A percentile compares a stretch with the other conserved stretches of the same genome.
Conservation (phyloP, 345 rosid genomes). For the Rubroshorea leprosula region DNA sequence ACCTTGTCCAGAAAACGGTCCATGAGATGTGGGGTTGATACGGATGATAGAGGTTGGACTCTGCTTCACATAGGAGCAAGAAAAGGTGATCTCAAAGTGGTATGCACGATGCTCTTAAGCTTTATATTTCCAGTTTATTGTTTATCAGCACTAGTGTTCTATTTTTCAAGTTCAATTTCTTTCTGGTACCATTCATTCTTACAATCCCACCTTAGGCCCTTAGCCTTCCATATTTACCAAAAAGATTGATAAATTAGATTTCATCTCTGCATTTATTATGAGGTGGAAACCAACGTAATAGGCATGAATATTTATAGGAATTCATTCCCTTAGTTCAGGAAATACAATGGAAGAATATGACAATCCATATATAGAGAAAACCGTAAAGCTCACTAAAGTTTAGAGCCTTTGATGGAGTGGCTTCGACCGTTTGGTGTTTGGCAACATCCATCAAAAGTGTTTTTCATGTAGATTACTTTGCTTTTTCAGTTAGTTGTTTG, state of each 20-base stretch:
- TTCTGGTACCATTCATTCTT: too few species aligned
- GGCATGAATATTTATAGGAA: too few species aligned
- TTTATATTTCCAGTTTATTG: background rate
- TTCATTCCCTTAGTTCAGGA: too few species aligned
- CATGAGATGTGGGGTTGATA: conserved; percentile 37
- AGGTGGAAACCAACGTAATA: too few species aligned
- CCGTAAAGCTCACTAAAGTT: too few species aligned
- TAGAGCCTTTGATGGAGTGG: too few species aligned
- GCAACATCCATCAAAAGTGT: too few species aligned
- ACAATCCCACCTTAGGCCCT: too few species aligned
- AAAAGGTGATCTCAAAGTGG: conserved; percentile 77
- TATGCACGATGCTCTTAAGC: background rate
- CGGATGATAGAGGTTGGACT: conserved; percentile 94
- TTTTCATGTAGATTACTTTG: background rate
- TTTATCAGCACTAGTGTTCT: background rate
- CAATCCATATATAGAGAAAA: too few species aligned
- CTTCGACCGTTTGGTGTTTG: too few species aligned
- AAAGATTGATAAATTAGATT: background rate
- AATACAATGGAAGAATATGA: too few species aligned
- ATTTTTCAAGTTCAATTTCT: background rate
- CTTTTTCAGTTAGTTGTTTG: background rate
- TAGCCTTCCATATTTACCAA: background rate
- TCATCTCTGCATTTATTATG: background rate
- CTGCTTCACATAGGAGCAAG: conserved; percentile 76
- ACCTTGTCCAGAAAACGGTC: conserved; percentile 54